Percentiles rank a stretch among this genome's conserved stretches.
Evolutionary conservation across 2,329 filamentous ascomycete genomes (phyloP).

Genomic region (Botrytis sinoallii): DNA sequence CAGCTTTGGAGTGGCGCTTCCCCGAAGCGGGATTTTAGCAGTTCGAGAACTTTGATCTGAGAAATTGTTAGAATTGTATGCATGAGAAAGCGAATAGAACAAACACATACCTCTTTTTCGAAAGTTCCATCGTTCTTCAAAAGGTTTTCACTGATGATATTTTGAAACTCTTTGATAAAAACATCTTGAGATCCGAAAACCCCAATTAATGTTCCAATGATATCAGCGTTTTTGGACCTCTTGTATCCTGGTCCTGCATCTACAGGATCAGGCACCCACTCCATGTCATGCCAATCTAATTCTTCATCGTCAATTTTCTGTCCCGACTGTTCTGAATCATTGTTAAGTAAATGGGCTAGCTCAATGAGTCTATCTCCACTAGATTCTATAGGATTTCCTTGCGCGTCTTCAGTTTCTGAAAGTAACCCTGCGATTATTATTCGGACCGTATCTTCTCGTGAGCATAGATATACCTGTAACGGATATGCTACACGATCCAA

Average conservation of each 20-base stretch:
- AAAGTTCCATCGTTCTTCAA: constrained; percentile 65
- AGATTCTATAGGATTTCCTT: constrained; percentile 37
- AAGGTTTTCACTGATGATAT: constrained; percentile 80
- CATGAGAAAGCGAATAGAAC: constrained; percentile 6
- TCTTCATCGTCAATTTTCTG: constrained; percentile 61
- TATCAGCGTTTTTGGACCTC: constrained; percentile 82
- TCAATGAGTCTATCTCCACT: constrained; percentile 57
- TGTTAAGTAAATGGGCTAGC: constrained; percentile 59
- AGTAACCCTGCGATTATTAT: constrained; percentile 74
- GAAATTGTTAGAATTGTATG: constrained; percentile 16
- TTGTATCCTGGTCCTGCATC: constrained; percentile 93
- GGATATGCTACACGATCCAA: constrained; percentile 71
- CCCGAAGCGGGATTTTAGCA: constrained; percentile 86
- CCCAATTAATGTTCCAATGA: constrained; percentile 85
- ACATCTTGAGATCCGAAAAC: constrained; percentile 85
- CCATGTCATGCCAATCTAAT: constrained; percentile 87
- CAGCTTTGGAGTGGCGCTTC: constrained; percentile 84
- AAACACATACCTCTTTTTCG: constrained; percentile 58
- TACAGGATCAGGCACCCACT: constrained; percentile 88
- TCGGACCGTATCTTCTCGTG: constrained; percentile 72
- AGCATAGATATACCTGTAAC: constrained; percentile 72
- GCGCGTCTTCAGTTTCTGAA: constrained; percentile 52
- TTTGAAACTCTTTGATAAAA: constrained; percentile 92
- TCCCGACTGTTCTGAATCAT: constrained; percentile 45
- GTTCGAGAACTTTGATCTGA: constrained; percentile 72